Base-by-base conservation (phyloP, 1,284 basidiomycete species). In the Vanrija humicola region DNA sequence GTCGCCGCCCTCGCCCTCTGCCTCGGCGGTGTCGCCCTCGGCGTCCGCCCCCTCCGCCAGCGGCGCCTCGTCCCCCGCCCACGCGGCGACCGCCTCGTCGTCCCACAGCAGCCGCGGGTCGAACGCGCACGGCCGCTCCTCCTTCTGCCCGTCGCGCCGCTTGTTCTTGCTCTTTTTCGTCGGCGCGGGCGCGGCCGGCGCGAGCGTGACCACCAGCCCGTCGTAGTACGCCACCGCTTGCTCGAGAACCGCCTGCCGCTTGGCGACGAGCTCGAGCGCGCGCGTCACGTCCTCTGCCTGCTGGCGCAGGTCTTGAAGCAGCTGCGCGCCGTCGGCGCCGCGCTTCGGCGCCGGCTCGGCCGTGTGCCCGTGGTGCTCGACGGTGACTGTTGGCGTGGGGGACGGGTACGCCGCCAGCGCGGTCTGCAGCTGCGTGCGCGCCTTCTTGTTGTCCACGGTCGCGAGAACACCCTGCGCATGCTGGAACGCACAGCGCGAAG, bases 71-170 rank as follows among this genome's bases (percentile, higher is more conserved):
- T 21, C 19, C 4, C 26, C 28, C 12, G n/a, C 52, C 62, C 63
- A 67, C 7, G 43, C 42, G 23, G 46, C 15, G 3, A 72, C 61
- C 40, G 62, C 55, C 5, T 62, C 63, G 54, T 75, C 70, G 21
- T 47, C 63, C 63, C 64, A 65, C 6, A 68, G 43, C 46, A 74
- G 50, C n/a, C 57, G 52, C 29, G 47, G 28, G 39, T 65, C 66
- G 66, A 65, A 75, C 15, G 67, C 71, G 52, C 71, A 73, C n/a
- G 66, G 68, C 46, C 57, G 55, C 38, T 68, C 65, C 12, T 72
- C 70, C n/a, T 52, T 38, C 19, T 51, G 55, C 9, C 49, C 58
- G 5, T 61, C 53, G 14, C 59, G 44, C 4, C 60, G 59, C 52
- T 64, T 61, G 28, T 44, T 52, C 54, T 67, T 69, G 58, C 53